Evolutionary conservation across 176 grass and related monocot species (phyloP).

Genomic region (Neostapfia colusana): DNA sequence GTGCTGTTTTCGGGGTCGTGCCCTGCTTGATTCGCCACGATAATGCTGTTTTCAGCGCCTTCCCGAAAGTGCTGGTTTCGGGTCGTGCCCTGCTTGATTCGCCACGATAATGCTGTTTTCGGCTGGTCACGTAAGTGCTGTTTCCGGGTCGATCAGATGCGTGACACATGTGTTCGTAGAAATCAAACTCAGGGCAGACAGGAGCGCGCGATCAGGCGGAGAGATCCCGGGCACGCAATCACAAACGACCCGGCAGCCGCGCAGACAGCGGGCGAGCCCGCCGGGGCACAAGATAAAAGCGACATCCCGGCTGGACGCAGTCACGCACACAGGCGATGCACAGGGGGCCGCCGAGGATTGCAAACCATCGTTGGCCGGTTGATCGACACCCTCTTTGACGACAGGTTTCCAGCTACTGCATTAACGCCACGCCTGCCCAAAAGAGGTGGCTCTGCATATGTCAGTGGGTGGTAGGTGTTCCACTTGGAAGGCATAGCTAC

Average conservation of each 20-base stretch:
- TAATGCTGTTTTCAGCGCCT: too few relatives aligned
- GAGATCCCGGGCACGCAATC: background rate
- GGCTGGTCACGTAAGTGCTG: too few relatives aligned
- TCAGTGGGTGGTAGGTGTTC: too few relatives aligned
- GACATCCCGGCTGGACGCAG: background rate
- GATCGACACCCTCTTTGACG: background rate
- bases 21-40: background rate
- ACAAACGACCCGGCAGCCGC: background rate
- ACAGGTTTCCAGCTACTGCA: background rate
- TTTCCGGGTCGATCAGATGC: too few relatives aligned
- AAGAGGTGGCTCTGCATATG: too few relatives aligned
- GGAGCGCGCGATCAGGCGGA: too few relatives aligned
- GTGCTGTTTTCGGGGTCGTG: background rate
- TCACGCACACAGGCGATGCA: background rate
- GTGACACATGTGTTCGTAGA: too few relatives aligned
- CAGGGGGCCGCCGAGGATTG: background rate
- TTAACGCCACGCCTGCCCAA: background rate
- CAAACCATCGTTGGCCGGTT: background rate
- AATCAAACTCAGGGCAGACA: too few relatives aligned
- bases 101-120: too few relatives aligned
- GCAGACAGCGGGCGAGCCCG: background rate
- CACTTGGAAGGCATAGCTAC: too few relatives aligned
- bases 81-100: background rate
- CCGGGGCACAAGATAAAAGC: background rate
- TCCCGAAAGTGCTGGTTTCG: too few relatives aligned